Base-by-base conservation (phyloP, 176 grass and related monocot genomes). In the Melocanna baccifera region DNA sequence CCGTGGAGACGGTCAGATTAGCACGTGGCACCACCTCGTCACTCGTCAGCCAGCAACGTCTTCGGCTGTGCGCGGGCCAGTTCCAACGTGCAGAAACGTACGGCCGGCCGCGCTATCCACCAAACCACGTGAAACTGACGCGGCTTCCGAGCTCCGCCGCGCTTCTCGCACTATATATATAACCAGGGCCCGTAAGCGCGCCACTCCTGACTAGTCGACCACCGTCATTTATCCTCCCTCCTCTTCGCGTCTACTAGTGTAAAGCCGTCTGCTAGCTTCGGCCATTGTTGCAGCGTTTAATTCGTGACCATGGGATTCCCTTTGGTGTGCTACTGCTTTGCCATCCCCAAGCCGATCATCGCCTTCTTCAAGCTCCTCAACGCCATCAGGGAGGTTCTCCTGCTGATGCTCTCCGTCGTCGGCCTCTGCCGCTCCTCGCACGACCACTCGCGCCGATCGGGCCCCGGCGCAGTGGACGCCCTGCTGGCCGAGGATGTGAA, bases 261-360 rank as follows among this genome's bases (percentile, higher is more conserved):
- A 12, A 10, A 3, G 22, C 56, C 11, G 22, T 58, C 23, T 62
- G 9, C 23, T 13, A 62, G 58, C 23, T 62, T 62, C 58, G 58
- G 51, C 11, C 23, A 25, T 13, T 28, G 58, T 62, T 28, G 43
- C 42, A 28, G 69, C 39, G 14, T 29, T 36, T 4, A 6, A 14
- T 9, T 39, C 12, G 69, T 1, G 80, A 15, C 32, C 66, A 98
- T 98, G 96, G 93, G 91, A 1, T 86, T 95, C 77, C 96, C 91
- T 76, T 25, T 95, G 40, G 85, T 85, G 77, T 83, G 69, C 81
- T 92, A 81, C 89, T 91, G 87, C 79, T 0, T 89, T 0, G 61
- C 72, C 2, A 62, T 91, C 28, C 92, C 93, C 0, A 71, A 82
- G 79, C 85, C 93, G 47, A 8, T 98, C 32, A 52, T 95, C 53